Evolutionary conservation across 371 early-diverging fungal genomes (phyloP), one percentile per base, ranked within the genome.

Genomic region (Apophysomyces ossiformis): DNA sequence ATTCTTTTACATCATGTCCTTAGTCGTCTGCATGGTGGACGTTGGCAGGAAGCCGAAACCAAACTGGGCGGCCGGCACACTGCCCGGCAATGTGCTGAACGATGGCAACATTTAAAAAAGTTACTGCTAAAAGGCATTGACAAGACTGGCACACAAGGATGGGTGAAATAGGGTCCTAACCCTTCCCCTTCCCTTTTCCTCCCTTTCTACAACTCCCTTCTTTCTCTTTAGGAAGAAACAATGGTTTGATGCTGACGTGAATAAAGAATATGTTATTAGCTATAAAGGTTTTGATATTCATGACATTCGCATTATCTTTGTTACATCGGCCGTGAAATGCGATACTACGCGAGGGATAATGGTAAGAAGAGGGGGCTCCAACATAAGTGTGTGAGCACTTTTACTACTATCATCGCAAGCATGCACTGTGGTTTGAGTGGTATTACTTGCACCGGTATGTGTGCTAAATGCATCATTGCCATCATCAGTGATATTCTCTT

Each of bases 271-370:
- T 45, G 11, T 18, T 45, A 45, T 45, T 13, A 45, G 13, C 8
- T 12, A 12, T 45, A n/a, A n/a, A 18, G 16, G 1, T 47, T 15
- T 47, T 7, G 9, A n/a, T n/a, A n/a, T 47, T 50, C 11, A 50
- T 5, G 54, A 50, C 21, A 50, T 18, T 50, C 54, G 54, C 67
- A 67, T 67, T 38, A 67, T 61, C 7, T 62, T 41, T 18, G 61
- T 26, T 11, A 67, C 67, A 21, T 62, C 58, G 9, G 37, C 16
- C 4, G 58, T 58, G 32, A 67, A 67, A 38, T 45, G 45, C 12
- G 67, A 63, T 46, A 62, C 62, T 5, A 67, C 39, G 2, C 57
- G 43, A 32, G 67, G 67, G 21, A 62, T 61, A 12, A 61, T 57
- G 18, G 57, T 26, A 7, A 67, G 54, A 7, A 35, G 36, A 32